Evolutionary conservation across 2,329 filamentous ascomycete genomes (phyloP).

Genomic region (Botrytis fragariae): DNA sequence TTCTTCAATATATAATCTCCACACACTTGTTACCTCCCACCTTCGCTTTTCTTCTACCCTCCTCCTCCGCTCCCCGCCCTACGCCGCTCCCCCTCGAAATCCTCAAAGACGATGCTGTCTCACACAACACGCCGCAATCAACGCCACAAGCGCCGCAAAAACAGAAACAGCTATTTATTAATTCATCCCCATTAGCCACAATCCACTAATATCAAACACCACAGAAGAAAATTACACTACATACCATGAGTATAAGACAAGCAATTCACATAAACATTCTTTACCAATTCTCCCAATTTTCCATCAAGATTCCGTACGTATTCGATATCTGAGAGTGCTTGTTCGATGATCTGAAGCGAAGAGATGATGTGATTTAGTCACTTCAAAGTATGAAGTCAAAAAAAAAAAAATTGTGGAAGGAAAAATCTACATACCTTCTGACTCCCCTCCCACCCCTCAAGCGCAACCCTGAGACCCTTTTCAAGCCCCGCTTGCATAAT

Average conservation of each 20-base stretch:
- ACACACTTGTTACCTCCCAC: neutral
- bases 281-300: conserved; percentile 25
- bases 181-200: neutral
- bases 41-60: too few species aligned
- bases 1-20: neutral
- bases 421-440: conserved; percentile 13
- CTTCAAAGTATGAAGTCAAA: accelerated
- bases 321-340: conserved; percentile 24
- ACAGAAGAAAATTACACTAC: neutral
- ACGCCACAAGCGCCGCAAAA: neutral
- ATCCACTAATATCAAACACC: neutral
- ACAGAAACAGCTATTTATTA: neutral
- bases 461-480: conserved; percentile 22
- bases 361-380: neutral
- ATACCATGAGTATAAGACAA: conserved; percentile 30
- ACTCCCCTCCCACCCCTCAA: conserved; percentile 22
- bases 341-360: conserved; percentile 23
- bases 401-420: neutral
- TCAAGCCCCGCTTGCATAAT: conserved; percentile 27
- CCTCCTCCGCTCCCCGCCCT: too few species aligned
- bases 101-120: neutral
- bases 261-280: conserved; percentile 27
- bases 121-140: conserved; percentile 11
- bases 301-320: conserved; percentile 25
- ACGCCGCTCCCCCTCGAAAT: neutral